These are phyloP conservation scores for Pelargonium myrrhifolium DNA, from an alignment of 441 rosid species.

Conservation along the genomic window DNA sequence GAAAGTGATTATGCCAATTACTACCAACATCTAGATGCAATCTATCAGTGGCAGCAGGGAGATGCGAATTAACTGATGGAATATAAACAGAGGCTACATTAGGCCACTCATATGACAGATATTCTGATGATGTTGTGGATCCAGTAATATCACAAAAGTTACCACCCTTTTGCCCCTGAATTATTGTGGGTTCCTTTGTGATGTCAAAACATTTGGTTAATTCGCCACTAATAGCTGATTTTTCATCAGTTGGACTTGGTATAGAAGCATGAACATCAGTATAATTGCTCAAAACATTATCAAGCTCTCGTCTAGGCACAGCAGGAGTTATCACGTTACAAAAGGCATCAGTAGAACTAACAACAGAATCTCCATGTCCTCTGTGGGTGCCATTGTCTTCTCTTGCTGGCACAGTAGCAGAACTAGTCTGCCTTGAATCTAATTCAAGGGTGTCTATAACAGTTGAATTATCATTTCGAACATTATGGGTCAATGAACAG, in stretches of 20 bases:
- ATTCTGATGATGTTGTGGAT: slow-evolving; percentile 40
- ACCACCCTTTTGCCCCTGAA: slow-evolving; percentile 33
- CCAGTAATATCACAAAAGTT: slow-evolving; percentile 32
- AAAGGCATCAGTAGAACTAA: slow-evolving; percentile 25
- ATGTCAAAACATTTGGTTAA: slow-evolving; percentile 25
- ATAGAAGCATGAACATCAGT: slow-evolving; percentile 25
- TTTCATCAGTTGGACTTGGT: slow-evolving; percentile 30
- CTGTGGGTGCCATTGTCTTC: slow-evolving; percentile 28
- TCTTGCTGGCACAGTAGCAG: slow-evolving; percentile 30
- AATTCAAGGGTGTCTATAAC: slow-evolving; percentile 15
- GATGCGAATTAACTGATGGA: slow-evolving; percentile 63
- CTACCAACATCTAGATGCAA: slow-evolving; percentile 92
- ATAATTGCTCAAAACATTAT: slow-evolving; percentile 25
- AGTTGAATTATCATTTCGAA: slow-evolving; percentile 24
- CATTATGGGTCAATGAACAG: slow-evolving; percentile 18
- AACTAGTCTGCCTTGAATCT: slow-evolving; percentile 23
- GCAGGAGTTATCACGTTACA: slow-evolving; percentile 19
- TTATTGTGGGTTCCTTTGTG: slow-evolving; percentile 33
- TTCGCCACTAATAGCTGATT: slow-evolving; percentile 23
- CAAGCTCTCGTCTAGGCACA: slow-evolving; percentile 25
- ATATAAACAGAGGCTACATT: slow-evolving; percentile 65
- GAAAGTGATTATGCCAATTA: slow-evolving; percentile 70
- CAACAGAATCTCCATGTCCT: slow-evolving; percentile 28
- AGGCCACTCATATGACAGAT: slow-evolving; percentile 83
- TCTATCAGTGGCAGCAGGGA: slow-evolving; percentile 86